Conservation (phyloP, 164 flowering plant species). For the Aristolochia californica region DNA sequence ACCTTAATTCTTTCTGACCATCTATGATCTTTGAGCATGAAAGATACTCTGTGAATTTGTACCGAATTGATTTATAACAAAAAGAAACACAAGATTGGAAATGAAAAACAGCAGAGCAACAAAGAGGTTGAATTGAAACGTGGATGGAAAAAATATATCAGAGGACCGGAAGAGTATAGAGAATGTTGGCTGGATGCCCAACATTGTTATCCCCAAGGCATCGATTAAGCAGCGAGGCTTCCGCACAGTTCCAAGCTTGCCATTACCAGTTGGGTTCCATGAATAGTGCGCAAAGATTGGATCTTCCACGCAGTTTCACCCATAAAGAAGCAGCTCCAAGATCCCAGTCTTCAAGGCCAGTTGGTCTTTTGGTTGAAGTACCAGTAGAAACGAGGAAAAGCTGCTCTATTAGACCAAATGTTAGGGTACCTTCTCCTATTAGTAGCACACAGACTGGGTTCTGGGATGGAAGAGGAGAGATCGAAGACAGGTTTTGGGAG, state of each 20-base stretch:
- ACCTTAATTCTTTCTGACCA: too few relatives aligned
- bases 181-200: slow-evolving; percentile 98
- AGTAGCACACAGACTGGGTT: slow-evolving; percentile 18
- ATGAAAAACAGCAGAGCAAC: not conserved
- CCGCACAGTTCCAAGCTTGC: slow-evolving; percentile 69
- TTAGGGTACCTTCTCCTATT: slow-evolving; percentile 47
- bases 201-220: slow-evolving; percentile 87
- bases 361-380: slow-evolving; percentile 51
- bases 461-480: slow-evolving; percentile 33
- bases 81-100: slow-evolving; percentile 4
- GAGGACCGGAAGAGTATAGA: slow-evolving; percentile 43
- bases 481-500: slow-evolving; percentile 54
- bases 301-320: slow-evolving; percentile 63
- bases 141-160: slow-evolving; percentile 19
- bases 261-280: slow-evolving; percentile 57
- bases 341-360: slow-evolving; percentile 55
- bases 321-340: slow-evolving; percentile 43
- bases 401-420: slow-evolving; percentile 54
- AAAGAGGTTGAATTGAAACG: not conserved
- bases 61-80: slow-evolving; percentile 2
- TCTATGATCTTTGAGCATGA: slow-evolving; percentile 2
- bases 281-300: slow-evolving; percentile 79
- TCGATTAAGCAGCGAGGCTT: slow-evolving; percentile 75
- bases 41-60: not conserved
- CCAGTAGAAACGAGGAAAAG: slow-evolving; percentile 31